These are phyloP conservation scores for Immersiella caudata DNA, from an alignment of 495 filamentous ascomycete species.

Conservation along the genomic window DNA sequence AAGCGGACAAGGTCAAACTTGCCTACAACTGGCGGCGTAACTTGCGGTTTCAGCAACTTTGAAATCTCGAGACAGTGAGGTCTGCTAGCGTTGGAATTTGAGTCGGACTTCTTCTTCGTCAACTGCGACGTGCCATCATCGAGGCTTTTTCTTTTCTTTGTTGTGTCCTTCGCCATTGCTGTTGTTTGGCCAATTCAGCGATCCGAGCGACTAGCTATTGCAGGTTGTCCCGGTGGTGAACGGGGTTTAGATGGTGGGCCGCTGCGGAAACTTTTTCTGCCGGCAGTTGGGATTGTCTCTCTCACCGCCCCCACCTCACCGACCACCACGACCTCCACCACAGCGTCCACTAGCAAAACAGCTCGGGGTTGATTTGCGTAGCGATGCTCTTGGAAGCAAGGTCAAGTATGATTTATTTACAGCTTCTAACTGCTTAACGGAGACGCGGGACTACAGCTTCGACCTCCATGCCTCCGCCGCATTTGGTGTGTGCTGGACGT, in stretches of 20 bases:
- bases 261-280: conserved; percentile 17
- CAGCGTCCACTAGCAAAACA: neutral
- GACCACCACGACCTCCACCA: neutral
- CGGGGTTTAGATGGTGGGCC: neutral
- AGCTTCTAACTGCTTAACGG: no score
- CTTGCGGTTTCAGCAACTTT: conserved; percentile 58
- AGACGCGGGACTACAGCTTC: no score
- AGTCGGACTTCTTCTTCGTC: conserved; percentile 65
- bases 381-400: no score
- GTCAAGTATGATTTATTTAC: no score
- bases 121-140: conserved; percentile 48
- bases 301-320: conserved; percentile 11
- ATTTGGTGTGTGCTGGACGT: no score
- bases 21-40: conserved; percentile 70
- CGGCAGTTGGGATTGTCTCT: neutral
- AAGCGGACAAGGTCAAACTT: conserved; percentile 23
- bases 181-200: conserved; percentile 2
- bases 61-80: conserved; percentile 55
- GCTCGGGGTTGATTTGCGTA: neutral
- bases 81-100: conserved; percentile 31
- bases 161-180: conserved; percentile 56
- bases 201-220: neutral
- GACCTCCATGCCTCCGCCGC: no score
- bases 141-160: conserved; percentile 75
- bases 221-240: neutral